Base-by-base conservation (phyloP, 352 stramenopile genomes). In the Discostella stelligera region DNA sequence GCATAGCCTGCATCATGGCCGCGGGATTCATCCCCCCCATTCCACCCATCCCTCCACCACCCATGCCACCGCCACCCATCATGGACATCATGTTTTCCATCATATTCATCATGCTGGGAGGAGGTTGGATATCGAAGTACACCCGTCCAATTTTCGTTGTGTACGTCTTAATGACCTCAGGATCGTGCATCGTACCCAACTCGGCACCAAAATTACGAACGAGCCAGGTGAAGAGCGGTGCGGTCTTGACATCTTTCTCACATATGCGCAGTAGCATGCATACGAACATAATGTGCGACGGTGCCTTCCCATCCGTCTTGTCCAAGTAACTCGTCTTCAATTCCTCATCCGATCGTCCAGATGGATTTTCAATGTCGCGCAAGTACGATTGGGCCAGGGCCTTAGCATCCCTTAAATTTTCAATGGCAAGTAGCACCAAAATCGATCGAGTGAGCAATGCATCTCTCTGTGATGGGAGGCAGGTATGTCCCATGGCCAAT, bases 11-110 rank as follows among this genome's bases (percentile, higher is more conserved):
- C 73, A 81, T 81, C 84, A 90, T 90, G 80, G 89, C 89, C 48
- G 84, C 82, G 53, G 86, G 83, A 59, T 92, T 87, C 55, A 92
- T 90, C 16, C 79, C 82, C 50, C 70, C 77, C 16, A 87, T 80
- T 21, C 63, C 78, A 50, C 60, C 71, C 54, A 44, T 56, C 23
- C 65, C 79, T 32, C 62, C 65, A 21, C 59, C 72, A 44, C 73
- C 81, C 25, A 73, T 72, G n/a, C 68, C 80, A 23, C 74, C 77
- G 41, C 70, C 70, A 41, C 83, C 85, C 82, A 90, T 90, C 71
- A 85, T 85, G n/a, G 64, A 62, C 84, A 93, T 90, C 87, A 93
- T 93, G 68, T 89, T 91, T 65, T 93, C 87, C 78, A 93, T 83
- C 82, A 89, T 93, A 64, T 80, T 84, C 60, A 92, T 79, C 87